phyloP scores from a whole-genome alignment of 768 basidiomycete genomes.

The Kwoniella mangroviensis region DNA sequence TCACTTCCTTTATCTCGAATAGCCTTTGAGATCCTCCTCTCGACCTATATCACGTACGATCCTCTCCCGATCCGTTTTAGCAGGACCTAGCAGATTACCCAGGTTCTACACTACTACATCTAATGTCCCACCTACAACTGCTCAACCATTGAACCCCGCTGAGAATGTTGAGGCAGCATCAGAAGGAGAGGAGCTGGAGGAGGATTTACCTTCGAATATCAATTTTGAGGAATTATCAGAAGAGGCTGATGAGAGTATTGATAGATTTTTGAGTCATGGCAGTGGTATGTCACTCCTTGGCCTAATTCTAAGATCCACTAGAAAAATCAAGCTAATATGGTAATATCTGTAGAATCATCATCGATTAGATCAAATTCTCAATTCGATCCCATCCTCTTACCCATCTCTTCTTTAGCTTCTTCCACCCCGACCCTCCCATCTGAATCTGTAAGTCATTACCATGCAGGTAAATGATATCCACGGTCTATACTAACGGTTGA shows the following conservation, averaged over 20 bases:
- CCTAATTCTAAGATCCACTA: neutral
- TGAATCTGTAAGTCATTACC: slow-evolving; percentile 36
- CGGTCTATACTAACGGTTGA: neutral
- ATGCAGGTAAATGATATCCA: neutral
- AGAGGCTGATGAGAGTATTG: slow-evolving; percentile 23
- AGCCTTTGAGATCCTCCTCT: slow-evolving; percentile 17
- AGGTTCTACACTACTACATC: slow-evolving; percentile 22
- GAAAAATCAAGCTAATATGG: neutral
- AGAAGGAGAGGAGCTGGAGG: slow-evolving; percentile 2
- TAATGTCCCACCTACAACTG: neutral
- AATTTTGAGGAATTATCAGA: slow-evolving; percentile 23
- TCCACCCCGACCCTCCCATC: slow-evolving; percentile 42
- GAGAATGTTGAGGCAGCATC: neutral
- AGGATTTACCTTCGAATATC: slow-evolving; percentile 23
- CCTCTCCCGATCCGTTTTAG: slow-evolving; percentile 25
- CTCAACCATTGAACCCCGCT: neutral
- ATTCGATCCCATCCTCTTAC: slow-evolving; percentile 43
- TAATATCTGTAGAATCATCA: neutral
- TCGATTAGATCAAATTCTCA: slow-evolving; percentile 8
- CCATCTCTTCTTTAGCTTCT: slow-evolving; percentile 52
- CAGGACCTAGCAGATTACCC: slow-evolving; percentile 23
- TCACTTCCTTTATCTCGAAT: neutral
- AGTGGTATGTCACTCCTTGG: neutral
- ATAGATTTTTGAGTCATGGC: neutral
- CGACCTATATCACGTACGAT: slow-evolving; percentile 30